phyloP scores from a whole-genome alignment of 2,329 filamentous ascomycete genomes.

The Penicillium sp. region DNA sequence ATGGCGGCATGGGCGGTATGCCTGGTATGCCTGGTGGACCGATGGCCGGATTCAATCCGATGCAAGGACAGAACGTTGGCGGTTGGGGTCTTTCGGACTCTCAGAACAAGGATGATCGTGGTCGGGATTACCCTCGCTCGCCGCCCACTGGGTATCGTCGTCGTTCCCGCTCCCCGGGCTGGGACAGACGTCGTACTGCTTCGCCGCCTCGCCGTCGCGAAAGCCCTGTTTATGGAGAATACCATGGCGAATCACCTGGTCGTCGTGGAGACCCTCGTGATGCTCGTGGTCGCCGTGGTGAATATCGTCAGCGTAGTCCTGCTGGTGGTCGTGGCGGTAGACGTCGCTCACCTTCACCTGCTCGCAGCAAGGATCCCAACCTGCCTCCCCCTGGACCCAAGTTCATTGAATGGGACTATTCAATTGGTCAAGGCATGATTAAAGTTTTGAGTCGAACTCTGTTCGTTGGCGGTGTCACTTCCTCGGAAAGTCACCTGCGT shows the following conservation, averaged over 20 bases:
- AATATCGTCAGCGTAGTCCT: conserved; percentile 89
- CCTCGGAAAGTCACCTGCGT: conserved; percentile 77
- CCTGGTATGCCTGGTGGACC: conserved; percentile 23
- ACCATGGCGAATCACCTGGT: conserved; percentile 67
- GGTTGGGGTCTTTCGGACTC: conserved; percentile 40
- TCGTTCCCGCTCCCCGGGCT: conserved; percentile 76
- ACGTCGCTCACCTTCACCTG: conserved; percentile 62
- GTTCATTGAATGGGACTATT: conserved; percentile 76
- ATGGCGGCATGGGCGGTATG: conserved; percentile 21
- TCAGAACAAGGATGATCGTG: conserved; percentile 56
- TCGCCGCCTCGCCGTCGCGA: conserved; percentile 62
- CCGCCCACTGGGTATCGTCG: conserved; percentile 62
- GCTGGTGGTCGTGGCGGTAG: conserved; percentile 55
- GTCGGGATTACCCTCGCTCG: conserved; percentile 63
- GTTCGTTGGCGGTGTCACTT: conserved; percentile 93
- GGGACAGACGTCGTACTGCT: conserved; percentile 66
- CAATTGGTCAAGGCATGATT: conserved; percentile 72
- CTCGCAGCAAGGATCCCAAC: conserved; percentile 40
- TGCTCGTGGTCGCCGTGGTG: conserved; percentile 49
- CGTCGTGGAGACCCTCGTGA: conserved; percentile 59
- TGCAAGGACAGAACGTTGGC: conserved; percentile 33
- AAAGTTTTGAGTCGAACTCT: conserved; percentile 92
- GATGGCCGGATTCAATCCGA: conserved; percentile 31
- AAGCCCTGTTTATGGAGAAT: conserved; percentile 71
- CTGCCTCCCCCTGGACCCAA: conserved; percentile 59